phyloP scores from a whole-genome alignment of 345 rosid genomes.

The Euphorbia peplus region DNA sequence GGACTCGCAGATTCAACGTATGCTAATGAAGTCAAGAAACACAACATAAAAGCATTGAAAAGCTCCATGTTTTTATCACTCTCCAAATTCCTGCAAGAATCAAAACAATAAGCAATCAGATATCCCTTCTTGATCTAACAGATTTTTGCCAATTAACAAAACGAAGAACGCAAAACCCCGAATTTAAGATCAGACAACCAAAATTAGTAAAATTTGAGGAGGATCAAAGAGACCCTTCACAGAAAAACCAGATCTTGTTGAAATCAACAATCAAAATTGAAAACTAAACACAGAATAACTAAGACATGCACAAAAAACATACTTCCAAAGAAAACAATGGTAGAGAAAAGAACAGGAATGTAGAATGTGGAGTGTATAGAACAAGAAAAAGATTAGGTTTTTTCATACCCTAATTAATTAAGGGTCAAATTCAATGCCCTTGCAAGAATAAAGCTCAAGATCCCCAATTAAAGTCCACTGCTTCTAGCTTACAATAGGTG shows the following conservation, averaged over 20 bases:
- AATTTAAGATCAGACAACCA: background rate
- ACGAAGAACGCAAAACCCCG: slow-evolving; percentile 6
- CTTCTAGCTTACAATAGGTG: background rate
- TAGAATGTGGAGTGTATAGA: background rate
- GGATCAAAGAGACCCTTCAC: background rate
- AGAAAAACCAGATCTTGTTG: slow-evolving; percentile 31
- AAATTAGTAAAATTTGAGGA: background rate
- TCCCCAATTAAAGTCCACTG: slow-evolving; percentile 1
- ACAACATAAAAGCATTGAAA: slow-evolving; percentile 29
- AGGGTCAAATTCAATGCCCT: slow-evolving; percentile 7
- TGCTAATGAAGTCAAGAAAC: slow-evolving; percentile 35
- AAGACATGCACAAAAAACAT: background rate
- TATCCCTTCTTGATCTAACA: background rate
- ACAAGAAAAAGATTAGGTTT: slow-evolving; percentile 2
- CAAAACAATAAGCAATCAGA: background rate
- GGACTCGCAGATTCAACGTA: slow-evolving; percentile 58
- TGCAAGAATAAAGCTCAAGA: slow-evolving; percentile 23
- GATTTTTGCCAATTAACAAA: background rate
- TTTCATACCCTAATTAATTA: background rate
- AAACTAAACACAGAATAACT: background rate
- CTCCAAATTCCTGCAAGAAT: slow-evolving; percentile 39
- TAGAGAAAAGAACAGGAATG: background rate
- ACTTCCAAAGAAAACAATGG: background rate
- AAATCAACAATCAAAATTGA: background rate
- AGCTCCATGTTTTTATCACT: slow-evolving; percentile 28